Evolutionary conservation across 805 yeast species (phyloP).

Genomic region (Peterozyma xylosa): DNA sequence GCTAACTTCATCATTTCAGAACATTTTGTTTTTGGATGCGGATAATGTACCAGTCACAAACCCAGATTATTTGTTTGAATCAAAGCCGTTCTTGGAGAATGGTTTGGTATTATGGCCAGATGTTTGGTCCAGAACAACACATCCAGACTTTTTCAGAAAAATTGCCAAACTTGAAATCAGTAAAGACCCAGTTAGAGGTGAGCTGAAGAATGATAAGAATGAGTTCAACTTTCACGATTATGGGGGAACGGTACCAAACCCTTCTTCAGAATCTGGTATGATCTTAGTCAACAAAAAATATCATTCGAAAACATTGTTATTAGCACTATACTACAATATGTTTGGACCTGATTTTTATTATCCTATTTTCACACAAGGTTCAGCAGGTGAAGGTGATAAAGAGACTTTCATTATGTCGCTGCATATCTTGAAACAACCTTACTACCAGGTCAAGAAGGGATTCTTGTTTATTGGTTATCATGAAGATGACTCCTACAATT

Average conservation of each 20-base stretch:
- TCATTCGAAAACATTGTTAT: slow-evolving; percentile 51
- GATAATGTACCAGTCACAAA: slow-evolving; percentile 35
- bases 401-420: slow-evolving; percentile 73
- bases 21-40: slow-evolving; percentile 36
- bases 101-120: slow-evolving; percentile 77
- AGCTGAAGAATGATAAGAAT: slow-evolving; percentile 17
- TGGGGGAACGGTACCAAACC: slow-evolving; percentile 58
- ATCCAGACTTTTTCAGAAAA: slow-evolving; percentile 54
- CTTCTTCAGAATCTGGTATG: slow-evolving; percentile 68
- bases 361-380: slow-evolving; percentile 61
- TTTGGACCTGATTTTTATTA: slow-evolving; percentile 63
- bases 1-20: slow-evolving; percentile 36
- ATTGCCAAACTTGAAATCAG: slow-evolving; percentile 43
- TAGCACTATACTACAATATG: slow-evolving; percentile 58
- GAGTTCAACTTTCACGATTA: slow-evolving; percentile 49
- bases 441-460: slow-evolving; percentile 49
- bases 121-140: slow-evolving; percentile 71
- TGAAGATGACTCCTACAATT: slow-evolving; percentile 23
- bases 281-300: slow-evolving; percentile 50
- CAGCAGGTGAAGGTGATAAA: slow-evolving; percentile 77
- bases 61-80: slow-evolving; percentile 27
- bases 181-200: slow-evolving; percentile 27
- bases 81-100: slow-evolving; percentile 38
- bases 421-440: slow-evolving; percentile 36
- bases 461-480: slow-evolving; percentile 46